These are phyloP conservation scores for Calonectria ilicicola DNA, from an alignment of 2,329 filamentous ascomycete species.

Conservation along the genomic window DNA sequence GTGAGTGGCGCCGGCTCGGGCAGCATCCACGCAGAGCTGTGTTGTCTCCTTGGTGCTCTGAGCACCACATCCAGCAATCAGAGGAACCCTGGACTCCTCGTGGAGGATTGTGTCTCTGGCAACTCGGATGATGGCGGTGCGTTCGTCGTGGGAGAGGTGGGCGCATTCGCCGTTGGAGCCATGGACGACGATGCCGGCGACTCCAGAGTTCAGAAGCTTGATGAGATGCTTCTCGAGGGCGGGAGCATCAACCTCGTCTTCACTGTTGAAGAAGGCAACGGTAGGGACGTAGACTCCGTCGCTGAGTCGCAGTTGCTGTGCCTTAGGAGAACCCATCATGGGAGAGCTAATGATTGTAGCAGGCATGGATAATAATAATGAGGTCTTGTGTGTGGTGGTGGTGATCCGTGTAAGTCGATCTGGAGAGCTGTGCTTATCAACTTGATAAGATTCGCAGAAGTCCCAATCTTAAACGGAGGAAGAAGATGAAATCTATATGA, in stretches of 20 bases:
- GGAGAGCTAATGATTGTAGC: constrained; percentile 38
- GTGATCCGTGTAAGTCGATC: constrained; percentile 21
- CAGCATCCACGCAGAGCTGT: constrained; percentile 76
- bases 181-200: constrained; percentile 81
- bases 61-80: constrained; percentile 82
- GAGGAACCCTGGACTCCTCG: constrained; percentile 38
- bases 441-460: constrained; percentile 10
- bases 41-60: constrained; percentile 83
- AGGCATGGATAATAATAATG: constrained; percentile 30
- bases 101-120: constrained; percentile 51
- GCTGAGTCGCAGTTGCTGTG: constrained; percentile 37
- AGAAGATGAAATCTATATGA: constrained; percentile 17
- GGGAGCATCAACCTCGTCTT: constrained; percentile 48
- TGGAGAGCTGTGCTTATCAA: background rate
- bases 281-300: constrained; percentile 54
- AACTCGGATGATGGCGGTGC: constrained; percentile 74
- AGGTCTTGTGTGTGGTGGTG: background rate
- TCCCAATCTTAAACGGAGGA: constrained; percentile 10
- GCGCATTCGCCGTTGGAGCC: constrained; percentile 89
- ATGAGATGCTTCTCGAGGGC: constrained; percentile 50
- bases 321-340: constrained; percentile 43
- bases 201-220: constrained; percentile 71
- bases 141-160: constrained; percentile 79
- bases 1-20: constrained; percentile 78
- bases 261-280: constrained; percentile 50